Evolutionary conservation across 805 yeast genomes (phyloP), one percentile per base, ranked within the genome.

Genomic region (Ogataea wickerhamii): DNA sequence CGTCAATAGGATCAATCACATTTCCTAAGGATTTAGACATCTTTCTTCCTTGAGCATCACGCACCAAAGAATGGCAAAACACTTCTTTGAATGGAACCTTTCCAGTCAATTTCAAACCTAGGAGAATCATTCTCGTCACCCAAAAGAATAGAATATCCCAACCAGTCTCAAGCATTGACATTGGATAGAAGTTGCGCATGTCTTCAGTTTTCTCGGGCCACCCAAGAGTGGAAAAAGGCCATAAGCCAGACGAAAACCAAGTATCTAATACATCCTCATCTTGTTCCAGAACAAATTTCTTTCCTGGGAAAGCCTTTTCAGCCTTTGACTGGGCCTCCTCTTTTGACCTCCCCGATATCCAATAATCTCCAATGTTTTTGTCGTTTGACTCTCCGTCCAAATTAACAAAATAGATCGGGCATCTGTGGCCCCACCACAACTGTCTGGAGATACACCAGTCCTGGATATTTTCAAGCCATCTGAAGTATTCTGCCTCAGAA

Each of bases 91-190:
- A 93, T 44, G 98, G 98, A 50, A 87, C 78, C 41, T 80, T 68
- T 36, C 96, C 97, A 18, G 96, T 87, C 63, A 91, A 72, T 67
- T 91, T 89, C 54, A 88, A 63, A 47, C 96, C 93, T 58, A 93
- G 70, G 69, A 91, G 74, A 48, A 91, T 82, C 98, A 93, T 93
- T 69, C 98, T 80, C 20, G 93, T 76, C 37, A 93, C 98, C 98
- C 98, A 93, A 83, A 93, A 93, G 78, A 93, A 93, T 60, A 93
- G 73, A 60, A 91, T 91, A 71, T 91, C 98, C 98, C 98, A 93
- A 54, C 98, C 98, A 36, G 98, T 93, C 68, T 93, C 98, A 57
- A 93, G 71, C 84, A 93, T 71, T 19, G 94, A 81, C 81, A 88
- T 82, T 51, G 98, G 98, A 58, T 78, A 82, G 68, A 87, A 93